Evolutionary conservation across 257 asterid species (phyloP).

Genomic region (Misopates orontium): DNA sequence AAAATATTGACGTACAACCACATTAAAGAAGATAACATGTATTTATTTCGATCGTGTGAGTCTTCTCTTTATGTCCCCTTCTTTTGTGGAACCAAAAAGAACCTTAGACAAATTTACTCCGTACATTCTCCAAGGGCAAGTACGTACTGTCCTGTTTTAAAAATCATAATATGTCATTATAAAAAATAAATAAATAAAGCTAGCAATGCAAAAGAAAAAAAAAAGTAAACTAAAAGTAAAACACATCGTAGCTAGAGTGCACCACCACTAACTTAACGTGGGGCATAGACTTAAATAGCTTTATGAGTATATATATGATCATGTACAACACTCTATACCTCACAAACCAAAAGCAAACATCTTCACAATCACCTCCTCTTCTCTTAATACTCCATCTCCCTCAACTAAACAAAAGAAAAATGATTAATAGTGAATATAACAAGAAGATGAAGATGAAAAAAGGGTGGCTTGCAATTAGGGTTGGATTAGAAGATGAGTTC

Average conservation of each 20-base stretch:
- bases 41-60: too few species aligned
- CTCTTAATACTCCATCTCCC: neutral
- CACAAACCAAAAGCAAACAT: neutral
- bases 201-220: neutral
- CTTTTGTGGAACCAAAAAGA: neutral
- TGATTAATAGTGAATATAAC: neutral
- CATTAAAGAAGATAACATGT: neutral
- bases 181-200: neutral
- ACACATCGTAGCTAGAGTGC: neutral
- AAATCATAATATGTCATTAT: neutral
- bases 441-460: constrained; percentile 39
- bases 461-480: constrained; percentile 33
- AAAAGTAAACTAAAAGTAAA: neutral
- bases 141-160: neutral
- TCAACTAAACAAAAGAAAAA: neutral
- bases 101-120: neutral
- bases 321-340: neutral
- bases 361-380: neutral
- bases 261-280: neutral
- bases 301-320: neutral
- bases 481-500: constrained; percentile 32
- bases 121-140: constrained; percentile 1
- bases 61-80: neutral
- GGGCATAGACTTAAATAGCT: neutral
- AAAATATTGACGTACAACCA: too few species aligned